These are phyloP conservation scores for Arthrobotrys megalospora DNA, from an alignment of 2,329 filamentous ascomycete species.

Conservation along the genomic window DNA sequence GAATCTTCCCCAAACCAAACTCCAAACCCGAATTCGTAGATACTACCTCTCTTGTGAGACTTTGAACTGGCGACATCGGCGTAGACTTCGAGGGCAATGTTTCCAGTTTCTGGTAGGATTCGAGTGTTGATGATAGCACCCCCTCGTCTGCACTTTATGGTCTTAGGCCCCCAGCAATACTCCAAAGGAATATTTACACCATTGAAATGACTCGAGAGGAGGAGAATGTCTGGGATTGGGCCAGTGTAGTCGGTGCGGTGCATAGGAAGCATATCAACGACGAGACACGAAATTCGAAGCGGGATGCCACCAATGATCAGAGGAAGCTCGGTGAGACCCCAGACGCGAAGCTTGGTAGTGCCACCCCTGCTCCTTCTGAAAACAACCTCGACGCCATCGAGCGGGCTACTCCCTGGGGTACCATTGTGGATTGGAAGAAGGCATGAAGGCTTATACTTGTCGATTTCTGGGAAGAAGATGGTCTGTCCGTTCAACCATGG, in stretches of 20 bases:
- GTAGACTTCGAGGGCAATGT: slow-evolving; percentile 51
- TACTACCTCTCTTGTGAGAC: slow-evolving; percentile 36
- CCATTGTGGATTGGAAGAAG: slow-evolving; percentile 43
- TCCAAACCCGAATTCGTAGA: slow-evolving; percentile 49
- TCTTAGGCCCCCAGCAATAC: slow-evolving; percentile 6
- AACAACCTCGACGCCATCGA: slow-evolving; percentile 27
- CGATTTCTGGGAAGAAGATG: slow-evolving; percentile 42
- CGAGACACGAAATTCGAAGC: slow-evolving; percentile 43
- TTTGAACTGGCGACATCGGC: slow-evolving; percentile 38
- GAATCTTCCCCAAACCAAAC: slow-evolving; percentile 51
- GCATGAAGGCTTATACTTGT: slow-evolving; percentile 44
- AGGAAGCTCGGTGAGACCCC: slow-evolving; percentile 49
- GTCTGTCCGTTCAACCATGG: slow-evolving; percentile 56
- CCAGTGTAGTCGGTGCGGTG: slow-evolving; percentile 21
- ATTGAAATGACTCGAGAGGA: slow-evolving; percentile 42
- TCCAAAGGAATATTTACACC: slow-evolving; percentile 36
- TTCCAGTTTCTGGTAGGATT: slow-evolving; percentile 35
- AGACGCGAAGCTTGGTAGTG: slow-evolving; percentile 17
- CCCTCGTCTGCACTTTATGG: background rate
- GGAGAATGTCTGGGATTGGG: slow-evolving; percentile 39
- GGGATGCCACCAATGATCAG: slow-evolving; percentile 56
- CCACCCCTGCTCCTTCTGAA: slow-evolving; percentile 37
- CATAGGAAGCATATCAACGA: slow-evolving; percentile 43
- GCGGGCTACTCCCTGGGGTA: background rate
- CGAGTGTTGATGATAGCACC: slow-evolving; percentile 23